A percentile compares a stretch with the other conserved stretches of the same genome.
Conservation (phyloP, 768 basidiomycete species). For the Termitomyces sp. region DNA sequence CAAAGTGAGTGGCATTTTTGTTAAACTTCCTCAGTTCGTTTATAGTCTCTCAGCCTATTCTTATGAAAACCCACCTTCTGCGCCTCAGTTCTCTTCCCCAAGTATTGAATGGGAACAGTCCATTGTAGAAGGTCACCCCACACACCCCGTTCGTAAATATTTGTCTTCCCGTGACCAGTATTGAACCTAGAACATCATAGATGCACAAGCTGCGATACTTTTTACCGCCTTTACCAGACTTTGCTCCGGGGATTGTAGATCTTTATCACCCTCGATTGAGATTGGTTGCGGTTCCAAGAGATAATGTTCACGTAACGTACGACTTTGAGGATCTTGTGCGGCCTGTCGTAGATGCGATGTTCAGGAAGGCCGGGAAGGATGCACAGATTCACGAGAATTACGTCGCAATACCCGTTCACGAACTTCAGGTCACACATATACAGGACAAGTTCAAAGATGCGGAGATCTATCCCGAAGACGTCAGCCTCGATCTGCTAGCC, state of each 20-base stretch:
- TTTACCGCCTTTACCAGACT: constrained; percentile 46
- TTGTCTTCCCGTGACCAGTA: background rate
- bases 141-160: constrained; percentile 46
- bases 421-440: constrained; percentile 52
- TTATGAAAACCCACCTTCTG: constrained; percentile 46
- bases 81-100: constrained; percentile 43
- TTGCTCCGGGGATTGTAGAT: constrained; percentile 47
- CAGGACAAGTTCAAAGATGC: constrained; percentile 48
- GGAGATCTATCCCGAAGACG: constrained; percentile 40
- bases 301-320: constrained; percentile 45
- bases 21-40: background rate
- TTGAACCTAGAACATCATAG: constrained; percentile 25
- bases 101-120: constrained; percentile 63
- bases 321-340: constrained; percentile 44
- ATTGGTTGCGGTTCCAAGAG: constrained; percentile 44
- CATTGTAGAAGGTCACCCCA: constrained; percentile 60
- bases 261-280: constrained; percentile 48
- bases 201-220: constrained; percentile 59
- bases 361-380: constrained; percentile 33
- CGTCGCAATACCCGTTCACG: constrained; percentile 52
- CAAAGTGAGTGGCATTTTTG: constrained; percentile 36
- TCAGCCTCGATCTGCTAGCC: constrained; percentile 42
- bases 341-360: constrained; percentile 42
- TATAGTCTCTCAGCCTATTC: constrained; percentile 35
- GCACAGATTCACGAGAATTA: constrained; percentile 33